Percentiles rank a stretch among this genome's conserved stretches.
phyloP scores from a whole-genome alignment of 2,329 filamentous ascomycete genomes.

The Pochonia chlamydosporia region DNA sequence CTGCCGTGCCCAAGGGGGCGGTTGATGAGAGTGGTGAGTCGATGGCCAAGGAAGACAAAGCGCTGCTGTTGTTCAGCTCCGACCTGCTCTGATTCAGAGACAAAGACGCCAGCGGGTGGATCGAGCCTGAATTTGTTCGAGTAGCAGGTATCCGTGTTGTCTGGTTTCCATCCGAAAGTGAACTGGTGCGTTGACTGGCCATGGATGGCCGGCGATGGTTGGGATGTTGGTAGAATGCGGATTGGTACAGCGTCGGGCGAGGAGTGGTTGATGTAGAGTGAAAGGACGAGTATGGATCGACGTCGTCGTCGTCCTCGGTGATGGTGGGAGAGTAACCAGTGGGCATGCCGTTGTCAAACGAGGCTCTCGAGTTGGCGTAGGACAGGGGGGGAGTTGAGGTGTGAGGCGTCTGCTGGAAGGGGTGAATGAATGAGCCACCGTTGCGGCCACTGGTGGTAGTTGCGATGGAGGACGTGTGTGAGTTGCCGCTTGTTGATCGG shows the following conservation, averaged over 20 bases:
- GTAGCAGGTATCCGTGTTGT: conserved; percentile 18
- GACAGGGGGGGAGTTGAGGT: conserved; percentile 55
- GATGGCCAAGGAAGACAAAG: conserved; percentile 20
- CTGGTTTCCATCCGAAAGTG: conserved; percentile 26
- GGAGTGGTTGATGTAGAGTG: conserved; percentile 10
- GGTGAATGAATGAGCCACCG: conserved; percentile 52
- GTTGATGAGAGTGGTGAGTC: conserved; percentile 29
- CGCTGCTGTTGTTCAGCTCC: conserved; percentile 38
- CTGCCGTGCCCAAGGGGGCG: conserved; percentile 18
- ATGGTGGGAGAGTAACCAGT: conserved; percentile 46
- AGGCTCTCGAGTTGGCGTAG: conserved; percentile 51
- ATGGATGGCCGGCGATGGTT: conserved; percentile 24
- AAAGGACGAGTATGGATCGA: conserved; percentile 16
- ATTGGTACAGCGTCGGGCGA: conserved; percentile 5
- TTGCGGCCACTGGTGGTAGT: conserved; percentile 46
- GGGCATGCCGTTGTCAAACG: conserved; percentile 35
- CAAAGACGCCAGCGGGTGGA: conserved; percentile 33
- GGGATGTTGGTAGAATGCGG: conserved; percentile 13
- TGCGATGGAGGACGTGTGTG: conserved; percentile 46
- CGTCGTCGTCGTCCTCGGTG: conserved; percentile 45
- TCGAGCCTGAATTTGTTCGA: conserved; percentile 22
- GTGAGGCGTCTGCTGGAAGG: conserved; percentile 58
- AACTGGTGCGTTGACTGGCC: conserved; percentile 28
- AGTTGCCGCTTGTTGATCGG: conserved; percentile 53
- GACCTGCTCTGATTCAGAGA: conserved; percentile 37